phyloP scores from a whole-genome alignment of 768 basidiomycete species.

The Lenzites betulinus region DNA sequence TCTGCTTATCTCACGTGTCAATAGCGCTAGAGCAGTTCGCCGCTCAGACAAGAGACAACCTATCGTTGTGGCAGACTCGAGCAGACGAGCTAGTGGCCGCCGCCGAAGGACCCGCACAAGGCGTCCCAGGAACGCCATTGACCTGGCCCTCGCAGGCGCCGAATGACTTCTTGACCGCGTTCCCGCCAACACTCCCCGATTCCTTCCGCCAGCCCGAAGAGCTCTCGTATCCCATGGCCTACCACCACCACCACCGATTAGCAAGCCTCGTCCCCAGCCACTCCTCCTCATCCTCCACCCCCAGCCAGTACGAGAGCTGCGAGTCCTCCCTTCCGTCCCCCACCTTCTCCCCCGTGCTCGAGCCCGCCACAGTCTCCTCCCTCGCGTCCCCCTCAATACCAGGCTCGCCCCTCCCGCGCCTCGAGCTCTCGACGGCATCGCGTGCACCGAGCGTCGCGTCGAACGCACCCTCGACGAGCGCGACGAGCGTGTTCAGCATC shows the following conservation, averaged over 20 bases:
- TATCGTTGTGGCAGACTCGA: conserved; percentile 66
- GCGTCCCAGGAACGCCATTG: conserved; percentile 11
- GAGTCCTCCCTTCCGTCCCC: conserved; percentile 29
- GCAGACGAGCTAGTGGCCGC: conserved; percentile 40
- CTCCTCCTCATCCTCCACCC: conserved; percentile 22
- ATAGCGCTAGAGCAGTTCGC: conserved; percentile 71
- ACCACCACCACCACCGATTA: conserved; percentile 19
- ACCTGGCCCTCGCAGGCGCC: conserved; percentile 36
- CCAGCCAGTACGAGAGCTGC: conserved; percentile 30
- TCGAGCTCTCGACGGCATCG: conserved; percentile 7
- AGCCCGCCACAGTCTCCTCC: neutral
- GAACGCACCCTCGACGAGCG: conserved; percentile 6
- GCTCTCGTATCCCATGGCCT: conserved; percentile 24
- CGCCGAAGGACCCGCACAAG: conserved; percentile 6
- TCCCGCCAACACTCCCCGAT: conserved; percentile 58
- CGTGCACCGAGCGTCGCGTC: conserved; percentile 26
- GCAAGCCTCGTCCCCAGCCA: conserved; percentile 21
- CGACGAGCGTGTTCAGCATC: conserved; percentile 17
- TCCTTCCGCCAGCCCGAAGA: conserved; percentile 34
- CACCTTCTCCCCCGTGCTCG: conserved; percentile 16
- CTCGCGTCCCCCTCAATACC: conserved; percentile 14
- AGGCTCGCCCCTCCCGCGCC: conserved; percentile 11
- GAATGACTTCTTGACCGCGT: conserved; percentile 51
- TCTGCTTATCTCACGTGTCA: neutral
- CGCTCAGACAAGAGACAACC: conserved; percentile 67